phyloP scores from a whole-genome alignment of 1,284 basidiomycete genomes.

The Cutaneotrichosporon sp. region DNA sequence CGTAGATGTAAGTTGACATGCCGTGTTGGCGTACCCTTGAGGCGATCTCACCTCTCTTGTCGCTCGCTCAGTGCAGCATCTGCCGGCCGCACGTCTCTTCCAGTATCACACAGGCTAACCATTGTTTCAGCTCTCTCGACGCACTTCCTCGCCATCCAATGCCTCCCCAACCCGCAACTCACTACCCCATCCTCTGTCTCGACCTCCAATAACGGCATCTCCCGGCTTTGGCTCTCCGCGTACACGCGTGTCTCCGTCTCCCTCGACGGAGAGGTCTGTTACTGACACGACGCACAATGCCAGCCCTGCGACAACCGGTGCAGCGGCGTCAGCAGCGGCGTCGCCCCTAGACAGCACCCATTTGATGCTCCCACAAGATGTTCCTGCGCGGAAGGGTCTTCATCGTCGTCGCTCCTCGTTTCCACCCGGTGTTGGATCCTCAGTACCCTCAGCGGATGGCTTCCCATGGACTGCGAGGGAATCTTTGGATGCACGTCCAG shows the following conservation, averaged over 20 bases:
- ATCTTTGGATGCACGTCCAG: neutral
- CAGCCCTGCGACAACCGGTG: neutral
- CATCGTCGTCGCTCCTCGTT: slow-evolving; percentile 25
- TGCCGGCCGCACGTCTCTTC: too few relatives aligned
- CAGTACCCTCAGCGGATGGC: slow-evolving; percentile 14
- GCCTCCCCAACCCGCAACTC: slow-evolving; percentile 1
- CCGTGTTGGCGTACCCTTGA: too few relatives aligned
- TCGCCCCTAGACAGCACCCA: slow-evolving; percentile 13
- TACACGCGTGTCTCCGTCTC: too few relatives aligned
- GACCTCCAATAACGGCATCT: slow-evolving; percentile 13
- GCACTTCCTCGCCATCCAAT: neutral
- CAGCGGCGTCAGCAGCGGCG: neutral
- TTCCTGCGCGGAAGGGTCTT: slow-evolving; percentile 14
- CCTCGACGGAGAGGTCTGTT: too few relatives aligned
- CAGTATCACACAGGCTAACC: too few relatives aligned
- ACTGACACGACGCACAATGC: too few relatives aligned
- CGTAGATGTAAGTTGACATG: neutral
- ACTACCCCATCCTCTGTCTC: slow-evolving; percentile 13
- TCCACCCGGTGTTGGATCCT: slow-evolving; percentile 25
- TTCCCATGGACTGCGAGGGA: slow-evolving; percentile 22
- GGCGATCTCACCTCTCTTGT: too few relatives aligned
- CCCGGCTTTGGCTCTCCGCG: neutral
- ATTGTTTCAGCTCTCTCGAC: too few relatives aligned
- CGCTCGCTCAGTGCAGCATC: too few relatives aligned
- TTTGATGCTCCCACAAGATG: slow-evolving; percentile 13